phyloP scores from a whole-genome alignment of 805 yeast species.

The Schizosaccharomyces lindneri region DNA sequence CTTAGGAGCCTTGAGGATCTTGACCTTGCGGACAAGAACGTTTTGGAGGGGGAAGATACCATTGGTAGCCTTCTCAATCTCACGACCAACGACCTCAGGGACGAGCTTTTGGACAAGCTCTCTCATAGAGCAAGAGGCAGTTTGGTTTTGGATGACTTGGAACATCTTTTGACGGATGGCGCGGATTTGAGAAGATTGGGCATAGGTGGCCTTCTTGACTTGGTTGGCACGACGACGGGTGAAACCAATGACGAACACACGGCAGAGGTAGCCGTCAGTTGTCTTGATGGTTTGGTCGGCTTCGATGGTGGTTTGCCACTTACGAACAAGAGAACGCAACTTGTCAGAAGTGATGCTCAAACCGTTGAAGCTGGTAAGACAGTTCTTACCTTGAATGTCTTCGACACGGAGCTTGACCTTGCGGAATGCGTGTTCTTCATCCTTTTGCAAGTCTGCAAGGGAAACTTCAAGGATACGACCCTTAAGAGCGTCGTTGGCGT shows the following conservation, averaged over 20 bases:
- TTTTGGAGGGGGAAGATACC: constrained; percentile 92
- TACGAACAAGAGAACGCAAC: constrained; percentile 91
- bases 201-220: constrained; percentile 91
- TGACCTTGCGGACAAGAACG: constrained; percentile 96
- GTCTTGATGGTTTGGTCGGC: constrained; percentile 96
- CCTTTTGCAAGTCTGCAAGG: constrained; percentile 81
- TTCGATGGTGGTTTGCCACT: constrained; percentile 97
- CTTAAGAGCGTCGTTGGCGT: constrained; percentile 92
- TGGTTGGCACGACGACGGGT: constrained; percentile 94
- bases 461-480: constrained; percentile 93
- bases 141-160: constrained; percentile 92
- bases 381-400: constrained; percentile 96
- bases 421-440: constrained; percentile 97
- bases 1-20: constrained; percentile 95
- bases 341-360: constrained; percentile 94
- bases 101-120: constrained; percentile 92
- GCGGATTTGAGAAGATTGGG: constrained; percentile 92
- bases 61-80: constrained; percentile 88
- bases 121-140: constrained; percentile 77
- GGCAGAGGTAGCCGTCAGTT: constrained; percentile 86
- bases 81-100: constrained; percentile 97
- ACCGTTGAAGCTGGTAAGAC: constrained; percentile 98
- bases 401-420: constrained; percentile 93
- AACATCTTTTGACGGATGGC: constrained; percentile 90
- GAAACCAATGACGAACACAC: constrained; percentile 94